These are phyloP conservation scores for Aspergillus puulaauensis DNA, from an alignment of 2,329 filamentous ascomycete genomes.

Conservation along the genomic window DNA sequence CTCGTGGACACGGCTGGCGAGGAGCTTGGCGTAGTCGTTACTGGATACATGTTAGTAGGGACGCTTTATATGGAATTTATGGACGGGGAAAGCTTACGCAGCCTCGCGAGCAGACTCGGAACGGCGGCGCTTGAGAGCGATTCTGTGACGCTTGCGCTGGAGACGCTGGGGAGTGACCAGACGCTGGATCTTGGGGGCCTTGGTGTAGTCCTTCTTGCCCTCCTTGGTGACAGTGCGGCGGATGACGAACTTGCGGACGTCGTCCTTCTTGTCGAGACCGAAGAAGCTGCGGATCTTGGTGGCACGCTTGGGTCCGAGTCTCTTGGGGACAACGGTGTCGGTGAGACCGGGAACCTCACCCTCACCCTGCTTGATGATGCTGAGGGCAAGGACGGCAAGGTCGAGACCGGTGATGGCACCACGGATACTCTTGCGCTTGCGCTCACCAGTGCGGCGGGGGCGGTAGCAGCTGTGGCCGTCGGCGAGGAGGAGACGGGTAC, in stretches of 20 bases:
- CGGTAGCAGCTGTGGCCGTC: slow-evolving; percentile 99
- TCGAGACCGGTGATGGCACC: slow-evolving; percentile 96
- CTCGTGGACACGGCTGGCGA: slow-evolving; percentile 96
- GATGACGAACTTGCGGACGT: slow-evolving; percentile 99
- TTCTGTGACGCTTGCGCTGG: slow-evolving; percentile 98
- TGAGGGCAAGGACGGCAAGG: slow-evolving; percentile 89
- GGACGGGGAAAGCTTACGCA: slow-evolving; percentile 65
- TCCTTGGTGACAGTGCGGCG: slow-evolving; percentile 96
- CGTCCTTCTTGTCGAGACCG: slow-evolving; percentile 99
- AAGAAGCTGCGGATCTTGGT: slow-evolving; percentile 99
- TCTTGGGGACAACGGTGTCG: slow-evolving; percentile 98
- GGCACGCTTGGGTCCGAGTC: slow-evolving; percentile 98
- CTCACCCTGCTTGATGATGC: slow-evolving; percentile 98
- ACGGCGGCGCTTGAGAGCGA: slow-evolving; percentile 97
- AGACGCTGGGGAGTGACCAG: slow-evolving; percentile 99
- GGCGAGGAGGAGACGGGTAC: slow-evolving; percentile 94
- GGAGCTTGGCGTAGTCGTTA: slow-evolving; percentile 92
- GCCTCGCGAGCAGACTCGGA: slow-evolving; percentile 98
- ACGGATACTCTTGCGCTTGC: slow-evolving; percentile 98
- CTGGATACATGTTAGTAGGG: slow-evolving; percentile 46
- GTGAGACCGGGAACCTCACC: slow-evolving; percentile 91
- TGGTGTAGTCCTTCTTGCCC: slow-evolving; percentile 98
- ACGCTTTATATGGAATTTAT: neutral
- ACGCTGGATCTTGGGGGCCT: slow-evolving; percentile 99
- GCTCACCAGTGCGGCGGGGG: slow-evolving; percentile 94